Percentiles rank a stretch among this genome's conserved stretches.
Evolutionary conservation across 371 early-diverging fungal genomes (phyloP).

Genomic region (Mucor plumbeus): DNA sequence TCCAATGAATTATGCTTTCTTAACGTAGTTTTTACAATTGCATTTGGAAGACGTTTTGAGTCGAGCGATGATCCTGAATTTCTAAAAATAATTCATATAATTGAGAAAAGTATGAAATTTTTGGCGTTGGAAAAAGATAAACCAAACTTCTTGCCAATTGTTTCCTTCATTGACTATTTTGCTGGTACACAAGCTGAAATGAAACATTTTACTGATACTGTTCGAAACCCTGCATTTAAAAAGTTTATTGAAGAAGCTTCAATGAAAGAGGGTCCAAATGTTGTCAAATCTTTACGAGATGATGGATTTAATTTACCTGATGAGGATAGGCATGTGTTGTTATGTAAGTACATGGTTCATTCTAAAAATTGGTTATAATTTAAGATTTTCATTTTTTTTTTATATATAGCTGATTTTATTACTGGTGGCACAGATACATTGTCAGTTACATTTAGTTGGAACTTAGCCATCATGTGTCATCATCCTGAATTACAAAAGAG

Average conservation of each 20-base stretch:
- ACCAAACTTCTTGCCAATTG: constrained; percentile 9
- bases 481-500: constrained; percentile 21
- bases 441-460: constrained; percentile 13
- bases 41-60: constrained; percentile 9
- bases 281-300: constrained; percentile 12
- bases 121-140: constrained; percentile 12
- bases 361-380: no score
- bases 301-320: constrained; percentile 5
- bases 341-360: not conserved
- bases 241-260: constrained; percentile 15
- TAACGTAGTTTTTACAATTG: constrained; percentile 15
- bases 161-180: constrained; percentile 6
- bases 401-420: constrained; percentile 20
- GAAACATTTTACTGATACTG: not conserved
- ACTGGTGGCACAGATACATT: constrained; percentile 25
- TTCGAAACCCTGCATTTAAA: constrained; percentile 5
- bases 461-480: constrained; percentile 20
- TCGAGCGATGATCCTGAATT: constrained; percentile 16
- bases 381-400: not conserved
- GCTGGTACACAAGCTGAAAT: constrained; percentile 10
- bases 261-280: not conserved
- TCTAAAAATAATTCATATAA: not conserved
- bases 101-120: not conserved
- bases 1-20: constrained; percentile 8
- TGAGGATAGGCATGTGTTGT: constrained; percentile 7